A percentile compares a stretch with the other conserved stretches of the same genome.
Evolutionary conservation across 139 green algal species (phyloP).

Genomic region (Micractinium sp.): DNA sequence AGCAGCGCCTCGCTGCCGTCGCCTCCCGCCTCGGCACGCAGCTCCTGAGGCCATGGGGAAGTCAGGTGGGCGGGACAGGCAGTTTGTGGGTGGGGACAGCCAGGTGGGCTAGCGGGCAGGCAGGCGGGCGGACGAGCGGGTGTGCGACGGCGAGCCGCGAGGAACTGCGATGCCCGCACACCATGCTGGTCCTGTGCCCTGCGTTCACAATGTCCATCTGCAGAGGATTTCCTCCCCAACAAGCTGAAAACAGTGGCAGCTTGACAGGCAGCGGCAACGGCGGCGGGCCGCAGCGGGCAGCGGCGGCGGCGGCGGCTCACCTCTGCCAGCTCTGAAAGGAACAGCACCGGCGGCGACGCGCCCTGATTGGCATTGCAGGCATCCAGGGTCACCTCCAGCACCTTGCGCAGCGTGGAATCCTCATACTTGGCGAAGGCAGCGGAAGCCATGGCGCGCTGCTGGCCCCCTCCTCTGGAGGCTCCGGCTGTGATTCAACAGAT

Average conservation of each 20-base stretch:
- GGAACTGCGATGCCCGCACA: background rate
- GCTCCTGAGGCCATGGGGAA: constrained; percentile 47
- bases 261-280: background rate
- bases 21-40: constrained; percentile 30
- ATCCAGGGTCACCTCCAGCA: constrained; percentile 61
- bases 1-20: constrained; percentile 16
- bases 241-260: background rate
- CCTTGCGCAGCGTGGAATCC: constrained; percentile 43
- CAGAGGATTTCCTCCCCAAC: background rate
- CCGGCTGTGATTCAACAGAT: too few species aligned
- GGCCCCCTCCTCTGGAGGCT: too few species aligned
- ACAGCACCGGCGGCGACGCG: constrained; percentile 50
- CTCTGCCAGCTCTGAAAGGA: constrained; percentile 54
- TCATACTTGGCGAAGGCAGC: constrained; percentile 31
- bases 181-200: background rate
- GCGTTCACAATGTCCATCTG: background rate
- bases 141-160: too few species aligned
- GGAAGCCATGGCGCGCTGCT: background rate
- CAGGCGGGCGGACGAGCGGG: too few species aligned
- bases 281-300: background rate
- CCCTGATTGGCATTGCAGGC: background rate
- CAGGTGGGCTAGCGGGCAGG: too few species aligned
- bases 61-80: background rate
- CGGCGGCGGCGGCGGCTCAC: constrained; percentile 29
- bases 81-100: background rate